Percentiles rank a stretch among this genome's conserved stretches.
Evolutionary conservation across 805 yeast species (phyloP).

Genomic region (Debaryomyces castellii): DNA sequence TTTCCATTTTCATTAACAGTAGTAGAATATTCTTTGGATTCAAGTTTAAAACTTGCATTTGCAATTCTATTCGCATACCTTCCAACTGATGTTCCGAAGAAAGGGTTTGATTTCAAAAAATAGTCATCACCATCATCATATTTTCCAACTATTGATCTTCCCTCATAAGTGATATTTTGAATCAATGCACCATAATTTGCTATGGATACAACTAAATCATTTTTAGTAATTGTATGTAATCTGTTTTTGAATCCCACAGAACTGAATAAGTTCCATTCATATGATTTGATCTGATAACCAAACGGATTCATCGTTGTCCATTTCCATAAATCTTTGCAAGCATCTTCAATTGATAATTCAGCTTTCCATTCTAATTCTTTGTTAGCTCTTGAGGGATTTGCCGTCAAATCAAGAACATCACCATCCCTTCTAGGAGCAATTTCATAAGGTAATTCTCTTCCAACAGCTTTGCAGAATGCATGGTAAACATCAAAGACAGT

Average conservation of each 20-base stretch:
- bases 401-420: conserved; percentile 74
- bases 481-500: conserved; percentile 71
- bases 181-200: conserved; percentile 54
- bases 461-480: conserved; percentile 65
- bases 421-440: conserved; percentile 70
- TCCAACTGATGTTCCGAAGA: conserved; percentile 65
- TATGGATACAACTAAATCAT: conserved; percentile 37
- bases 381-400: conserved; percentile 66
- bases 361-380: conserved; percentile 67
- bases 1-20: conserved; percentile 37
- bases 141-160: conserved; percentile 39
- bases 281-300: conserved; percentile 47
- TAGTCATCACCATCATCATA: conserved; percentile 34
- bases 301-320: conserved; percentile 72
- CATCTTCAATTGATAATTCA: conserved; percentile 52
- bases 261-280: conserved; percentile 31
- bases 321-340: conserved; percentile 73
- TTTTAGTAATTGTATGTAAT: conserved; percentile 34
- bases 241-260: conserved; percentile 27
- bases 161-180: conserved; percentile 41
- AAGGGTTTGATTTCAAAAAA: conserved; percentile 40
- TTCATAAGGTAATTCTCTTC: conserved; percentile 61
- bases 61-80: conserved; percentile 61
- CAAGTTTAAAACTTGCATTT: conserved; percentile 41
- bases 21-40: conserved; percentile 41